phyloP scores from a whole-genome alignment of 2,329 filamentous ascomycete species.

The Aspergillus bombycis region DNA sequence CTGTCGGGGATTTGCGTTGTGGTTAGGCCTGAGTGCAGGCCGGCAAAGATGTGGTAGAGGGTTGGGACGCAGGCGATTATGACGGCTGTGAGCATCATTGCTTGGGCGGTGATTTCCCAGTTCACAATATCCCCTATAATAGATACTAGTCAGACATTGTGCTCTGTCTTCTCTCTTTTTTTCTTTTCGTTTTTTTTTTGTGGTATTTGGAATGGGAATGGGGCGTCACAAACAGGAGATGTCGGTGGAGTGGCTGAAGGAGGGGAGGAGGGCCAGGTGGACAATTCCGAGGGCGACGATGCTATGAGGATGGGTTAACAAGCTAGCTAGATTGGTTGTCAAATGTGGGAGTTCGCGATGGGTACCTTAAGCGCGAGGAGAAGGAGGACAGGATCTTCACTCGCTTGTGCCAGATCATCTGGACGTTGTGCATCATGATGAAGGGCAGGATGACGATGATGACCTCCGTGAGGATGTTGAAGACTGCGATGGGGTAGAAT shows the following conservation, averaged over 20 bases:
- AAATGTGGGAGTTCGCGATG: background rate
- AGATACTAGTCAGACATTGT: background rate
- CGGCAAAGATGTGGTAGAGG: background rate
- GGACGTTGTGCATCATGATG: background rate
- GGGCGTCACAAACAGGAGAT: background rate
- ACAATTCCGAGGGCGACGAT: background rate
- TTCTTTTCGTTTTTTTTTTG: background rate
- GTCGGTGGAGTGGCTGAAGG: background rate
- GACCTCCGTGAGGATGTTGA: background rate
- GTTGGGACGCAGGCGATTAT: background rate
- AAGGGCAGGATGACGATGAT: background rate
- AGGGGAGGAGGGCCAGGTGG: background rate
- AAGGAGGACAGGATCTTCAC: background rate
- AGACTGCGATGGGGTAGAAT: background rate
- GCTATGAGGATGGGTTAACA: background rate
- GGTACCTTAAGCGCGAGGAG: background rate
- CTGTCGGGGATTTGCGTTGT: background rate
- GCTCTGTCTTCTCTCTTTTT: no score
- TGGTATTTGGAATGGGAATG: background rate
- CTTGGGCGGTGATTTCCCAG: background rate
- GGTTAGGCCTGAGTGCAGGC: background rate
- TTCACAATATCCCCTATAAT: background rate
- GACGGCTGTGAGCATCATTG: background rate
- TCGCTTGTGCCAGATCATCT: background rate
- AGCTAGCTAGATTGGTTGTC: background rate